phyloP scores from a whole-genome alignment of 306 rosid genomes.

The Luffa aegyptiaca region DNA sequence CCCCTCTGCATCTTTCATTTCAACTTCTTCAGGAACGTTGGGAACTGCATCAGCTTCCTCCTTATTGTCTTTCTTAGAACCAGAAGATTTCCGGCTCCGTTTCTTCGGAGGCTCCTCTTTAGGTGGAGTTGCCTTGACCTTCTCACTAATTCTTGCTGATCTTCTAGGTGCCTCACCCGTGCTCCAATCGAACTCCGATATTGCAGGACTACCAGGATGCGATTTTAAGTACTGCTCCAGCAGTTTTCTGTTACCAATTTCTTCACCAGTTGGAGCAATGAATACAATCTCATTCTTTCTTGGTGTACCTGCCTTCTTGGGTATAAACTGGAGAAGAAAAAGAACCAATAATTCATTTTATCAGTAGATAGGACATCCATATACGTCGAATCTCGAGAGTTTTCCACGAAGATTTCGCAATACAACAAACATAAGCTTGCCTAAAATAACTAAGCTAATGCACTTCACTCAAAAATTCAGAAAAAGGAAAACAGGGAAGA shows the following conservation, averaged over 20 bases:
- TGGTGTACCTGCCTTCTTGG: slow-evolving; percentile 68
- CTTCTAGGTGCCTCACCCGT: slow-evolving; percentile 87
- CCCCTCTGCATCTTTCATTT: slow-evolving; percentile 27
- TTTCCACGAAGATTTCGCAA: neutral
- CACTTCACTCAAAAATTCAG: neutral
- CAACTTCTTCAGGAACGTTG: slow-evolving; percentile 11
- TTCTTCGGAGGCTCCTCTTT: slow-evolving; percentile 55
- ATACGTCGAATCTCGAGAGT: neutral
- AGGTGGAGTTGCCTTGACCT: slow-evolving; percentile 59
- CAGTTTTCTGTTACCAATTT: slow-evolving; percentile 48
- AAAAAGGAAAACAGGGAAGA: neutral
- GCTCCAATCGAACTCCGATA: slow-evolving; percentile 85
- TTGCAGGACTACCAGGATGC: slow-evolving; percentile 58
- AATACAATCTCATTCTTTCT: slow-evolving; percentile 63
- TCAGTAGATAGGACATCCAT: neutral
- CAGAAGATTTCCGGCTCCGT: slow-evolving; percentile 55
- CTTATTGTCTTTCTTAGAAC: slow-evolving; percentile 46
- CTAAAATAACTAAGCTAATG: neutral
- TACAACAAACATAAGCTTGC: neutral
- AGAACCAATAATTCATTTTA: neutral
- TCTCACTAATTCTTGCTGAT: slow-evolving; percentile 80
- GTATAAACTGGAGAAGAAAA: slow-evolving; percentile 44
- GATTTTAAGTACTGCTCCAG: slow-evolving; percentile 80
- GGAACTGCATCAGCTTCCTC: slow-evolving; percentile 39
- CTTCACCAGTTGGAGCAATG: slow-evolving; percentile 83